These are phyloP conservation scores for Botrytis porri DNA, from an alignment of 2,329 filamentous ascomycete genomes.

Conservation along the genomic window DNA sequence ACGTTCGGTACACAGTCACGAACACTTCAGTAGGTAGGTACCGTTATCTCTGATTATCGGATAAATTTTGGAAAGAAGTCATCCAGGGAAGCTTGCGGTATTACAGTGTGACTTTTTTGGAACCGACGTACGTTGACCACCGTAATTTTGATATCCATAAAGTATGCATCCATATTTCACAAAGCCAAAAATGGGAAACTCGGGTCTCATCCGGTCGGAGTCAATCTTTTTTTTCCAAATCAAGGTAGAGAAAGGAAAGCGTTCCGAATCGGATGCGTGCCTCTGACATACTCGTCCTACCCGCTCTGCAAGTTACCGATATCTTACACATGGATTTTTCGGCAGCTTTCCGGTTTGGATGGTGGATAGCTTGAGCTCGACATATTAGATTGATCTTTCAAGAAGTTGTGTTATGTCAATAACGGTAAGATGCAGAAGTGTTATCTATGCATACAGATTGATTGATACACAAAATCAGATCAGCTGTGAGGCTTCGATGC, in stretches of 20 bases:
- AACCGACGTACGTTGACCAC: background rate
- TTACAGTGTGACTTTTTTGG: background rate
- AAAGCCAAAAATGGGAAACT: background rate
- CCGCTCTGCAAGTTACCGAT: background rate
- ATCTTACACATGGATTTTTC: background rate
- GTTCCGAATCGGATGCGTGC: background rate
- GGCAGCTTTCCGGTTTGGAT: background rate
- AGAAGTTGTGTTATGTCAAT: background rate
- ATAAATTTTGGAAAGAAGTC: background rate
- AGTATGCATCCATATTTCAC: background rate
- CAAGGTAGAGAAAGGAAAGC: background rate
- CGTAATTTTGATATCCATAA: background rate
- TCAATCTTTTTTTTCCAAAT: background rate
- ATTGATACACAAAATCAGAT: slow-evolving; percentile 1
- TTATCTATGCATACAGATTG: background rate
- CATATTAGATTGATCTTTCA: background rate
- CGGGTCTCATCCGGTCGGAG: background rate
- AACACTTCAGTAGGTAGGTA: background rate
- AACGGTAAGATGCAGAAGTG: background rate
- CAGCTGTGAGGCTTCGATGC: background rate
- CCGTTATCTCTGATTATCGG: background rate
- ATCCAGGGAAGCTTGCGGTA: background rate
- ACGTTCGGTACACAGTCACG: background rate
- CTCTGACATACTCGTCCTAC: background rate
- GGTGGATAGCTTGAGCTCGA: background rate